Percentiles rank a stretch among this genome's conserved stretches.
Evolutionary conservation across 352 stramenopile genomes (phyloP).

Genomic region (Thraustochytrium striatum): DNA sequence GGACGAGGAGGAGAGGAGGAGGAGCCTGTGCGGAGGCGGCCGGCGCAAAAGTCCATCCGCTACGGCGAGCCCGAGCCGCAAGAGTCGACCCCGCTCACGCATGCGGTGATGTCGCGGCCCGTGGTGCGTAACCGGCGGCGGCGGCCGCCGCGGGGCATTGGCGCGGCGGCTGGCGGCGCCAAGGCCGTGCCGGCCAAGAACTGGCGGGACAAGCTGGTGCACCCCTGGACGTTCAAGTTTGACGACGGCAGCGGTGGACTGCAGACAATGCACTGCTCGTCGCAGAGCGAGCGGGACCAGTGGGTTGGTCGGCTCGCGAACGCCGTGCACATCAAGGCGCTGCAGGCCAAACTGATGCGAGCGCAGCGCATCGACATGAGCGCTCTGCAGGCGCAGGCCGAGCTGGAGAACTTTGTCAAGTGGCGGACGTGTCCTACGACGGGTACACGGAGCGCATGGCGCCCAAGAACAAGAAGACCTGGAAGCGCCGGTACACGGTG

Average conservation of each 20-base stretch:
- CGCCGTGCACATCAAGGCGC: constrained; percentile 14
- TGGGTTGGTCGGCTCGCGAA: constrained; percentile 17
- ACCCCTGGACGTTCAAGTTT: constrained; percentile 9
- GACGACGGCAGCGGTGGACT: background rate
- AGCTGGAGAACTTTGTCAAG: constrained; percentile 42
- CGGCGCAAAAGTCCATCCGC: background rate
- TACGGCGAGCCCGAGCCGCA: background rate
- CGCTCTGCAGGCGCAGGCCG: constrained; percentile 28
- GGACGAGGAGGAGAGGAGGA: constrained; percentile 9
- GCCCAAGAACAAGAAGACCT: background rate
- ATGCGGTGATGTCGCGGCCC: background rate
- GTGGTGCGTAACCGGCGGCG: background rate
- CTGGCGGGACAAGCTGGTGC: background rate
- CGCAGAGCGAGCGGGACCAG: background rate
- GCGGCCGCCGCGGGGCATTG: background rate
- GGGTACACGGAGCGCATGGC: background rate
- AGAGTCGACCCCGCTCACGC: background rate
- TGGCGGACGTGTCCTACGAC: background rate
- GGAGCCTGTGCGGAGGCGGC: background rate
- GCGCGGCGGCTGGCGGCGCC: background rate
- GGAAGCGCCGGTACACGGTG: constrained; percentile 9
- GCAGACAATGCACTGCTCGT: constrained; percentile 33
- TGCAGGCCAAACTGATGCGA: constrained; percentile 4
- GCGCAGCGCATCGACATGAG: constrained; percentile 46
- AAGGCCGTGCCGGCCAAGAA: constrained; percentile 5